These are phyloP conservation scores for Fusarium luffae DNA, from an alignment of 2,329 filamentous ascomycete species.

Conservation along the genomic window DNA sequence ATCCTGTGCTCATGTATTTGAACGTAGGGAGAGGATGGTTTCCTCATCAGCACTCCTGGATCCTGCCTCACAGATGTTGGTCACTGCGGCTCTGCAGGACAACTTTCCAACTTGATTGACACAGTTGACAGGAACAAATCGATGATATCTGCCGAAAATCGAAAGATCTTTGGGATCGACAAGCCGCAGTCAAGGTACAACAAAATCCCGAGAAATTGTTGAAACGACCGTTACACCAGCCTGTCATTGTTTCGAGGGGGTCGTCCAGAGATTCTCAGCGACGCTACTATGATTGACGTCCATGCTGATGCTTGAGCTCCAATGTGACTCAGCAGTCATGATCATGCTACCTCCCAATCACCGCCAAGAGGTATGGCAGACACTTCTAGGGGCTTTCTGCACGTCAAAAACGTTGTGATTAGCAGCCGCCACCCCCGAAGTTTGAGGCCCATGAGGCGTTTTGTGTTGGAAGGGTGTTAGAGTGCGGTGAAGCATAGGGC, in stretches of 20 bases:
- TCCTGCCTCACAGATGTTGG: conserved; percentile 69
- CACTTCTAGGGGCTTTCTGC: conserved; percentile 8
- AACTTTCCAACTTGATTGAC: conserved; percentile 32
- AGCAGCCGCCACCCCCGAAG: conserved; percentile 12
- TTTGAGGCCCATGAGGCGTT: conserved; percentile 31
- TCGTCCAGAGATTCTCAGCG: conserved; percentile 42
- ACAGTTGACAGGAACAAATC: conserved; percentile 65
- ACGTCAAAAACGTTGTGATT: conserved; percentile 11
- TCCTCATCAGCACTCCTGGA: conserved; percentile 68
- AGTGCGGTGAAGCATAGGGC: conserved; percentile 38
- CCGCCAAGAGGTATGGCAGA: conserved; percentile 11
- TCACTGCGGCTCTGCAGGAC: conserved; percentile 9
- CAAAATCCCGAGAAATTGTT: conserved; percentile 61
- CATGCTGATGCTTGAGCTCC: conserved; percentile 40
- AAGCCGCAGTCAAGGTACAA: conserved; percentile 62
- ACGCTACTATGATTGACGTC: conserved; percentile 45
- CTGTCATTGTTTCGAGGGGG: conserved; percentile 59
- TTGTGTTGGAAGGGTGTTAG: conserved; percentile 19
- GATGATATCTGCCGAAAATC: conserved; percentile 71
- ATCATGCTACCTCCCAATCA: conserved; percentile 5
- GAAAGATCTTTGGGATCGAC: conserved; percentile 66
- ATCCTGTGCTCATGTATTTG: conserved; percentile 42
- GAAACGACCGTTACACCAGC: conserved; percentile 68
- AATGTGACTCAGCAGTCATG: conserved; percentile 15
- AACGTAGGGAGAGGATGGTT: conserved; percentile 68